Evolutionary conservation across 208 protist species (phyloP), one percentile per base, ranked within the genome.

Genomic region (Balamuthia mandrillaris): DNA sequence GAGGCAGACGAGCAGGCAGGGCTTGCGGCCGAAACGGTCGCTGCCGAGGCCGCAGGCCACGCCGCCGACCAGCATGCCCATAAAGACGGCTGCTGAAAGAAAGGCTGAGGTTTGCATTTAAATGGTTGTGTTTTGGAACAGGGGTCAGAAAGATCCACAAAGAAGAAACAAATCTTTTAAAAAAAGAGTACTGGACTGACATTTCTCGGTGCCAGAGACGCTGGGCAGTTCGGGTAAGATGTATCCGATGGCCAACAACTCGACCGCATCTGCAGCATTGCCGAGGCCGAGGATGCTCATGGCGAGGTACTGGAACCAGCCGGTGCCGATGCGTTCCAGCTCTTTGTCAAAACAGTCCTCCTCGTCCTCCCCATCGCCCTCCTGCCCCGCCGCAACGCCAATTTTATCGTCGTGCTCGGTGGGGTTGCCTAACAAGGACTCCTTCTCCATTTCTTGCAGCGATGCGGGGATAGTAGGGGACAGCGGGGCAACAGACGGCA

Each of bases 181-280:
- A n/a, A n/a, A n/a, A n/a, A n/a, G n/a, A n/a, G n/a, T n/a, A n/a
- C n/a, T n/a, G n/a, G n/a, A 79, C 81, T 37, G 31, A 79, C 70
- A 42, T 35, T 79, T 79, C 29, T 79, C 47, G 35, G 70, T 18
- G 0, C 47, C 52, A 33, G 70, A 44, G 70, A 58, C 54, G 42
- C 70, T 44, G 12, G 83, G 31, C 10, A 87, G 45, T 37, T 87
- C n/a, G 0, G 84, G 84, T 16, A 87, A 31, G 27, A 87, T 87
- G 70, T 83, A 87, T n/a, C 51, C 37, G 41, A 87, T 87, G 37
- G 77, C 70, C 51, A 87, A 33, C 74, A 87, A 75, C 45, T 87
- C 84, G 2, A 79, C 41, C 14, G 68, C 61, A 24, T 87, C 84
- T 3, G 84, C 5, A 14, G 84, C 84, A 27, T 87, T 87, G 56